These are phyloP conservation scores for Papiliotrema terrestris DNA, from an alignment of 1,284 basidiomycete species.

Conservation along the genomic window DNA sequence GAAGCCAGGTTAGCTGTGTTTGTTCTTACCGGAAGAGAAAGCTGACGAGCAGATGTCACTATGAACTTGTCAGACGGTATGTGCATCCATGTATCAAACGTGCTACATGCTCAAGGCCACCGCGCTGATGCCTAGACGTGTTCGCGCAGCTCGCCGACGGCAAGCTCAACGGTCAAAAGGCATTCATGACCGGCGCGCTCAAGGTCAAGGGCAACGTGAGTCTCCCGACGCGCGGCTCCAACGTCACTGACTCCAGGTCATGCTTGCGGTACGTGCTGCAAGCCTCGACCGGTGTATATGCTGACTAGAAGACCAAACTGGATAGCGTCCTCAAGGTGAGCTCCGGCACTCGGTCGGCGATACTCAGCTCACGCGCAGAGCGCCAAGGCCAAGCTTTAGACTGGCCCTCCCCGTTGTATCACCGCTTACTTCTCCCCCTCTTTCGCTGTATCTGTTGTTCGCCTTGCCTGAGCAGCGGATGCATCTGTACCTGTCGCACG, in stretches of 20 bases:
- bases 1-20: conserved; percentile 41
- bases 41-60: conserved; percentile 56
- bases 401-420: no score
- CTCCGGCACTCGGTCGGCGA: neutral
- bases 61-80: conserved; percentile 43
- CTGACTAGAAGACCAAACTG: conserved; percentile 65
- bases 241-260: conserved; percentile 19
- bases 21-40: neutral
- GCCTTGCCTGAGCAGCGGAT: no score
- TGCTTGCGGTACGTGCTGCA: conserved; percentile 31
- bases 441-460: no score
- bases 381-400: conserved; percentile 39
- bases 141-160: conserved; percentile 47
- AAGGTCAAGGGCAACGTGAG: conserved; percentile 50
- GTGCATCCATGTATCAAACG: neutral
- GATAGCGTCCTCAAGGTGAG: conserved; percentile 72
- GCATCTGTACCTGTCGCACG: no score
- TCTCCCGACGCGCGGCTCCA: neutral
- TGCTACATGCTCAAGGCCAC: neutral
- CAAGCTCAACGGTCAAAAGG: conserved; percentile 74
- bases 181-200: conserved; percentile 88
- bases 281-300: conserved; percentile 4
- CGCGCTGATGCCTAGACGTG: conserved; percentile 25
- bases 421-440: no score
- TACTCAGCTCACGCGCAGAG: conserved; percentile 16